These are phyloP conservation scores for Saccharomycopsis lassenensis DNA, from an alignment of 805 yeast genomes.

Conservation along the genomic window DNA sequence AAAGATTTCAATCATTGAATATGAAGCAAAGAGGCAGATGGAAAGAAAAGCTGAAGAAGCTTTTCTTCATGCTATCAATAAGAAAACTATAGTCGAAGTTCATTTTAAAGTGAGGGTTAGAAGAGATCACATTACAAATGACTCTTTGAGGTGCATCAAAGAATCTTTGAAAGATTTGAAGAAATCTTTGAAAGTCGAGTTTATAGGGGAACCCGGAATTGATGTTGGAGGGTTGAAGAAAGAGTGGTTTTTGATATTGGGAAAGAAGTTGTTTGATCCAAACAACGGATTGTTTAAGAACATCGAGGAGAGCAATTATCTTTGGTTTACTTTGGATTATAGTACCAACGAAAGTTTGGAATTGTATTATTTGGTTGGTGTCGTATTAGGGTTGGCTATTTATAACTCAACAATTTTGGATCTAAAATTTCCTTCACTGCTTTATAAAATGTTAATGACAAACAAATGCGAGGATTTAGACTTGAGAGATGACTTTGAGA, in stretches of 20 bases:
- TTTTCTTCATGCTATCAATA: constrained; percentile 61
- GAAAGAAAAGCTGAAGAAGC: constrained; percentile 85
- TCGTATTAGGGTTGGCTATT: constrained; percentile 79
- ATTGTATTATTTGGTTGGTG: constrained; percentile 70
- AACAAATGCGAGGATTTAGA: constrained; percentile 39
- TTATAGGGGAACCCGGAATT: constrained; percentile 81
- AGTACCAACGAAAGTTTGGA: constrained; percentile 28
- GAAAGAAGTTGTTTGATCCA: constrained; percentile 60
- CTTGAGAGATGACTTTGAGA: constrained; percentile 59
- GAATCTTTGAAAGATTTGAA: constrained; percentile 48
- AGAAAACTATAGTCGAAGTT: constrained; percentile 50
- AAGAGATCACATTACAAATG: constrained; percentile 55
- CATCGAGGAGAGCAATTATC: constrained; percentile 54
- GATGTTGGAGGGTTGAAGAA: constrained; percentile 93
- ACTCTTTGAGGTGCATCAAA: constrained; percentile 58
- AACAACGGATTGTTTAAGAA: constrained; percentile 54
- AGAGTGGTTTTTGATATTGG: constrained; percentile 82
- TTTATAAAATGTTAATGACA: constrained; percentile 69
- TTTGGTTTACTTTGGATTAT: constrained; percentile 57
- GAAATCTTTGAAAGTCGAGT: constrained; percentile 69
- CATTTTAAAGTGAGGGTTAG: constrained; percentile 60
- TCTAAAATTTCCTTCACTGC: constrained; percentile 59
- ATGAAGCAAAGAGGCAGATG: constrained; percentile 74
- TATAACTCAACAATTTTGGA: constrained; percentile 84
- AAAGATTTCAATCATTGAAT: constrained; percentile 69